phyloP scores from a whole-genome alignment of 805 yeast species.

The Saccharomycopsis lassenensis region DNA sequence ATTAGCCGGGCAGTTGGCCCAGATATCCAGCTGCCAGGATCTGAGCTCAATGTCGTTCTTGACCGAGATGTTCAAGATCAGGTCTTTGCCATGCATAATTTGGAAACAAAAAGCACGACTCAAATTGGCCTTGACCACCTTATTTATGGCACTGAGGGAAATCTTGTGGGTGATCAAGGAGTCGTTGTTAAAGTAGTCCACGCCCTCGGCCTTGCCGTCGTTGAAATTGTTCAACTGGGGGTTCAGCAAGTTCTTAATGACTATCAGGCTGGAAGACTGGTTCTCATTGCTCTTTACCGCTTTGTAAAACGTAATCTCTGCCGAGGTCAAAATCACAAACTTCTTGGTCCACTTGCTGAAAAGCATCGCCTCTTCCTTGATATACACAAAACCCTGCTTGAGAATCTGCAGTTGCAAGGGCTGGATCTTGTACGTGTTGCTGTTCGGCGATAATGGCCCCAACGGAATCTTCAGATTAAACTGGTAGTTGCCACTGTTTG shows the following conservation, averaged over 20 bases:
- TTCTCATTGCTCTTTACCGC: conserved; percentile 12
- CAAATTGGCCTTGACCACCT: conserved; percentile 21
- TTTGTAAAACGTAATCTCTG: conserved; percentile 17
- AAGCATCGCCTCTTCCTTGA: conserved; percentile 18
- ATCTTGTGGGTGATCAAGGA: conserved; percentile 11
- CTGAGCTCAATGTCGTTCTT: conserved; percentile 17
- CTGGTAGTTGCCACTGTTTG: conserved; percentile 9
- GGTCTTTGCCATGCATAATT: conserved; percentile 11
- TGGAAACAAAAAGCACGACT: conserved; percentile 22
- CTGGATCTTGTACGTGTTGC: conserved; percentile 17
- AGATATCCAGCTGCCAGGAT: conserved; percentile 17
- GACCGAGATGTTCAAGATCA: conserved; percentile 8
- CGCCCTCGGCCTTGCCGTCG: conserved; percentile 19
- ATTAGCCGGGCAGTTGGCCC: conserved; percentile 18
- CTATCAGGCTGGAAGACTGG: conserved; percentile 5
- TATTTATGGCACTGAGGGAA: conserved; percentile 3
- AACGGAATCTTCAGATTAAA: conserved; percentile 15
- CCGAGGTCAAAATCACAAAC: conserved; percentile 15
- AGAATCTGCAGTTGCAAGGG: conserved; percentile 15
- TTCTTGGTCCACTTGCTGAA: conserved; percentile 18
- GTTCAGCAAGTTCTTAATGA: conserved; percentile 17
- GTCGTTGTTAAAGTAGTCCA: conserved; percentile 17
- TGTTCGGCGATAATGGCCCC: conserved; percentile 18
- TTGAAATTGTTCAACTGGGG: conserved; percentile 15
- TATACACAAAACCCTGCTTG: conserved; percentile 17